A percentile compares a stretch with the other conserved stretches of the same genome.
Evolutionary conservation across 2,329 filamentous ascomycete species (phyloP).

Genomic region (Amylocarpus encephaloides): DNA sequence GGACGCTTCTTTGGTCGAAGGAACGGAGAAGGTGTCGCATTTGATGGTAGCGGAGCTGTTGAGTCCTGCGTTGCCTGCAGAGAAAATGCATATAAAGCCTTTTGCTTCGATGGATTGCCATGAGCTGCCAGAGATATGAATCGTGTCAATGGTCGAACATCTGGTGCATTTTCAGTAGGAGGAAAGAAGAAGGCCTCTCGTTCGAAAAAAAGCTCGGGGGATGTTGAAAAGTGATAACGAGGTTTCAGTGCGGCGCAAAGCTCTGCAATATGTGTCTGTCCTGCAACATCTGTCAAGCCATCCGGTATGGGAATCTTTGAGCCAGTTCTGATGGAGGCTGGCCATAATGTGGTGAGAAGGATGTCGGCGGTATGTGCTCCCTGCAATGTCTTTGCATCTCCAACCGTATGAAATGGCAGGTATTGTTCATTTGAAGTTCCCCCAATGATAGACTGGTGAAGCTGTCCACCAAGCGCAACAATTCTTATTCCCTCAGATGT

Average conservation of each 20-base stretch:
- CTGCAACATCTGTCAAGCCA: slow-evolving; percentile 42
- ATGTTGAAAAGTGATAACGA: slow-evolving; percentile 81
- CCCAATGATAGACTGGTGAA: slow-evolving; percentile 54
- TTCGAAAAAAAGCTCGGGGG: slow-evolving; percentile 64
- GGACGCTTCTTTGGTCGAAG: slow-evolving; percentile 52
- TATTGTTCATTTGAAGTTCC: slow-evolving; percentile 66
- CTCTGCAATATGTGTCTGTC: slow-evolving; percentile 66
- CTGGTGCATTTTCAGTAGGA: slow-evolving; percentile 44
- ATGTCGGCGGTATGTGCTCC: slow-evolving; percentile 80
- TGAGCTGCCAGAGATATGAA: slow-evolving; percentile 85
- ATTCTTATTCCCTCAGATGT: slow-evolving; percentile 86
- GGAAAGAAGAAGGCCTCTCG: slow-evolving; percentile 84
- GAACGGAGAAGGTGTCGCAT: slow-evolving; percentile 73
- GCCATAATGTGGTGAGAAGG: slow-evolving; percentile 82
- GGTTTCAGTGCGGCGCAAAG: slow-evolving; percentile 75
- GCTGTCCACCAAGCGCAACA: slow-evolving; percentile 72
- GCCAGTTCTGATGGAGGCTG: slow-evolving; percentile 61
- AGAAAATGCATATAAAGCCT: slow-evolving; percentile 72
- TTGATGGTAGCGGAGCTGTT: slow-evolving; percentile 55
- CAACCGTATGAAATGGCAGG: slow-evolving; percentile 68
- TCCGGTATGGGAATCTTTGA: slow-evolving; percentile 58
- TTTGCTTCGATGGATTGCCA: slow-evolving; percentile 70
- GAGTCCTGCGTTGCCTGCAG: slow-evolving; percentile 59
- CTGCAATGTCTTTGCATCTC: slow-evolving; percentile 68
- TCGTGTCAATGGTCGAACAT: slow-evolving; percentile 62